Evolutionary conservation across 345 rosid species (phyloP), one percentile per base, ranked within the genome.

Genomic region (Lepidium africanum): DNA sequence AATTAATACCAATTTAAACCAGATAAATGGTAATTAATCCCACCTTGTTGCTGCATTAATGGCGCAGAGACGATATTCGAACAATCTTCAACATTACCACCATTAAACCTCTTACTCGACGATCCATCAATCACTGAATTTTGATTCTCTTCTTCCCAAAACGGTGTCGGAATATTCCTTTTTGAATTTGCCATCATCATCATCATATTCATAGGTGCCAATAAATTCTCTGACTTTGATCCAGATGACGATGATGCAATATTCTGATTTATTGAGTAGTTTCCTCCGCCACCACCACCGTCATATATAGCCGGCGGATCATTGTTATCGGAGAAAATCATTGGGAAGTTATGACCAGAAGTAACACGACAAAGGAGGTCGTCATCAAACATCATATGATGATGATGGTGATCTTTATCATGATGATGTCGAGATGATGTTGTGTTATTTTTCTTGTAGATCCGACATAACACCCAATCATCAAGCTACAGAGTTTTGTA

Each of bases 381-480:
- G 39, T 59, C 67, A 43, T 52, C 56, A 36, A 51, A 15, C 48
- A 57, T 57, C 73, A 75, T 61, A 8, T 46, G 53, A 73, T 48
- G 59, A 46, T 56, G 63, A 46, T 36, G 45, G 49, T 89, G 86
- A 32, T 84, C 83, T 23, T 92, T 80, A 21, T 85, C 87, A 14
- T 59, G 70, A 16, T 4, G 89, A 46, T 93, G 87, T 16, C 84
- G 79, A 48, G 92, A 59, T 45, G 92, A 59, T 45, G 78, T 59
- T 2, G 82, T 42, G 67, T 43, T 59, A 73, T 70, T 83, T 70
- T 90, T 93, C 87, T 90, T 80, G 83, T 93, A 93, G 77, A 93
- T 88, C 60, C 98, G 86, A 78, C 97, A 93, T 25, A 93, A 59
- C 37, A 93, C 98, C 97, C 98, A 93, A 77, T 93, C 98, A 61